These are phyloP conservation scores for Pseudohalonectria lignicola DNA, from an alignment of 2,329 filamentous ascomycete species.

Conservation along the genomic window DNA sequence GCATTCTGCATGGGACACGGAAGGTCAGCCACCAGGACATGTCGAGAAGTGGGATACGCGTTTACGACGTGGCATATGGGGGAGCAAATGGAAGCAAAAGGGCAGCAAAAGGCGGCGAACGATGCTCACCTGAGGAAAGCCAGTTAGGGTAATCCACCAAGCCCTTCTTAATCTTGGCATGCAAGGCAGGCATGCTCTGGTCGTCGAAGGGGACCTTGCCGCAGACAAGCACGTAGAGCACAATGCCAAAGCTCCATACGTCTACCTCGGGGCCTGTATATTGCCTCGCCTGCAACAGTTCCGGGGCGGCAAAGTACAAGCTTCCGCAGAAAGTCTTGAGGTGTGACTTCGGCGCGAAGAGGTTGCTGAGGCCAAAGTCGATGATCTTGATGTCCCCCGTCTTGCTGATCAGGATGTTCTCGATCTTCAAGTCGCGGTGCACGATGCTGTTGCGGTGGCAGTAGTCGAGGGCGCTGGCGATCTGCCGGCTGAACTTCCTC, in stretches of 20 bases:
- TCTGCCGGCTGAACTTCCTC: constrained; percentile 93
- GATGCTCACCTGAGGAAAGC: constrained; percentile 66
- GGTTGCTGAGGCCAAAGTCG: constrained; percentile 93
- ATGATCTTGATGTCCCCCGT: constrained; percentile 99
- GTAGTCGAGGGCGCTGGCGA: constrained; percentile 92
- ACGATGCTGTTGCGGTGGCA: constrained; percentile 98
- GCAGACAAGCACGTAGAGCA: constrained; percentile 92
- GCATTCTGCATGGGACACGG: constrained; percentile 83
- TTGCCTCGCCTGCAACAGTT: constrained; percentile 83
- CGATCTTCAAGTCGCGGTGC: constrained; percentile 94
- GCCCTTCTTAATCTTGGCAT: constrained; percentile 98
- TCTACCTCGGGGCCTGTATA: constrained; percentile 97
- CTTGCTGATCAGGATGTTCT: constrained; percentile 98
- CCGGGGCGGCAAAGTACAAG: constrained; percentile 93
- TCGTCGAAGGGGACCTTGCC: constrained; percentile 98
- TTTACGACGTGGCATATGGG: not conserved
- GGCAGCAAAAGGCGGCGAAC: constrained; percentile 2
- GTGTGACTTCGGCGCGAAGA: constrained; percentile 76
- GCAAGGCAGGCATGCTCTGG: constrained; percentile 95
- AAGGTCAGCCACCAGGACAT: too few relatives aligned
- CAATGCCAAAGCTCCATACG: constrained; percentile 97
- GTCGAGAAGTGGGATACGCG: too few relatives aligned
- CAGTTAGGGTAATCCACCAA: constrained; percentile 91
- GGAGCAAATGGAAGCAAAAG: not conserved
- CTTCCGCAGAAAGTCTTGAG: constrained; percentile 97